phyloP scores from a whole-genome alignment of 225 moss, liverwort and hornwort species.

The Rhytidiadelphus loreus region DNA sequence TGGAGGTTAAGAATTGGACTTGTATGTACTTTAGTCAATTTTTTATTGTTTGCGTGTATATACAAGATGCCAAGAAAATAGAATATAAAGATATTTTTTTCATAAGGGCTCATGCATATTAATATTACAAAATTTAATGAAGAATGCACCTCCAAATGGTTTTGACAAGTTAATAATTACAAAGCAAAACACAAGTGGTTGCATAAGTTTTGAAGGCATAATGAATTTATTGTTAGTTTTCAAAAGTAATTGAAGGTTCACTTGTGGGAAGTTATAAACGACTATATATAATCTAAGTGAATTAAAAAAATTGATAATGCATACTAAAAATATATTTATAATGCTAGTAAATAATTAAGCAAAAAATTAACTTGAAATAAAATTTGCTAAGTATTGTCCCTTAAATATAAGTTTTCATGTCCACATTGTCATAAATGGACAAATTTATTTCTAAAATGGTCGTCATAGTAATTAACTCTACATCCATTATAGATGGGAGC shows the following conservation, averaged over 20 bases:
- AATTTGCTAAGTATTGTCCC: accelerated
- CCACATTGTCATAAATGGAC: not conserved
- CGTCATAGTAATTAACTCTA: not conserved
- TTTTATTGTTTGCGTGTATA: too few species aligned
- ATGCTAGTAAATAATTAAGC: accelerated
- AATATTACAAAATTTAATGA: not conserved
- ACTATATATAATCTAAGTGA: not conserved
- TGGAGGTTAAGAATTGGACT: not conserved
- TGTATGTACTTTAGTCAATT: accelerated
- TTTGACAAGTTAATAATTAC: not conserved
- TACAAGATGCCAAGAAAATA: not conserved
- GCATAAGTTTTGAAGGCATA: too few species aligned
- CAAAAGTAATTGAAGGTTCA: not conserved
- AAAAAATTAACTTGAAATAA: not conserved
- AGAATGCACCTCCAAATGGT: not conserved
- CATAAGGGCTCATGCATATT: accelerated
- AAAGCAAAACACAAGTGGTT: too few species aligned
- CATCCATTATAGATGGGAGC: not conserved
- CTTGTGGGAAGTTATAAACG: accelerated
- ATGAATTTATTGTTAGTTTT: too few species aligned
- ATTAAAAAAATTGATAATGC: not conserved
- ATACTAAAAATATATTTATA: not conserved
- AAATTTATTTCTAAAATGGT: not conserved
- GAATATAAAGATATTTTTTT: not conserved
- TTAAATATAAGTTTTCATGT: not conserved